Percentiles rank a stretch among this genome's conserved stretches.
Evolutionary conservation across 305 asterid species (phyloP).

Genomic region (Ajuga reptans): DNA sequence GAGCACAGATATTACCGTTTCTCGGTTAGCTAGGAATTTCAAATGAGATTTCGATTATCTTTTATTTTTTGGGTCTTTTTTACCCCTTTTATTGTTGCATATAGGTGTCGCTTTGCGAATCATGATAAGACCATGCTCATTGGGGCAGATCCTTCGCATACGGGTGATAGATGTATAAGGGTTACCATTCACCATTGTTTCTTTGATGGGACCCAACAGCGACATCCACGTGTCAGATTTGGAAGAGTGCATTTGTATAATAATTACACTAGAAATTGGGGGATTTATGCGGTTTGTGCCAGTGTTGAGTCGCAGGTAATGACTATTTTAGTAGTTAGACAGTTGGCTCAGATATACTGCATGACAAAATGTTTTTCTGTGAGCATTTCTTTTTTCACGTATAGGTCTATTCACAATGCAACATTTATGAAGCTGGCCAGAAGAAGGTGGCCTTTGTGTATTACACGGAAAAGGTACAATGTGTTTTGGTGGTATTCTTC

Average conservation of each 20-base stretch:
- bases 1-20: conserved; percentile 85
- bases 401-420: conserved; percentile 77
- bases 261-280: conserved; percentile 84
- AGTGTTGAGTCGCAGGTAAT: conserved; percentile 93
- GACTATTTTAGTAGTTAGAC: background rate
- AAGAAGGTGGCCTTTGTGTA: conserved; percentile 78
- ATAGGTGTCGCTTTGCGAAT: conserved; percentile 68
- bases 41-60: background rate
- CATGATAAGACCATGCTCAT: conserved; percentile 88
- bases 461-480: conserved; percentile 70
- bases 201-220: conserved; percentile 87
- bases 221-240: conserved; percentile 91
- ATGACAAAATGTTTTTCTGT: background rate
- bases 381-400: background rate
- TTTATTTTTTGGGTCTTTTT: background rate
- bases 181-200: conserved; percentile 93
- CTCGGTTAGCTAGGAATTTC: conserved; percentile 46
- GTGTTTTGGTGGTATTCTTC: background rate
- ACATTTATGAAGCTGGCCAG: conserved; percentile 78
- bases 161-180: conserved; percentile 63
- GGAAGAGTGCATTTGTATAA: conserved; percentile 85
- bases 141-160: conserved; percentile 71
- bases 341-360: background rate
- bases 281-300: conserved; percentile 87
- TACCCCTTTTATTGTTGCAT: conserved; percentile 5